Evolutionary conservation across 2,329 filamentous ascomycete genomes (phyloP).

Genomic region (Fusarium guadeloupense): DNA sequence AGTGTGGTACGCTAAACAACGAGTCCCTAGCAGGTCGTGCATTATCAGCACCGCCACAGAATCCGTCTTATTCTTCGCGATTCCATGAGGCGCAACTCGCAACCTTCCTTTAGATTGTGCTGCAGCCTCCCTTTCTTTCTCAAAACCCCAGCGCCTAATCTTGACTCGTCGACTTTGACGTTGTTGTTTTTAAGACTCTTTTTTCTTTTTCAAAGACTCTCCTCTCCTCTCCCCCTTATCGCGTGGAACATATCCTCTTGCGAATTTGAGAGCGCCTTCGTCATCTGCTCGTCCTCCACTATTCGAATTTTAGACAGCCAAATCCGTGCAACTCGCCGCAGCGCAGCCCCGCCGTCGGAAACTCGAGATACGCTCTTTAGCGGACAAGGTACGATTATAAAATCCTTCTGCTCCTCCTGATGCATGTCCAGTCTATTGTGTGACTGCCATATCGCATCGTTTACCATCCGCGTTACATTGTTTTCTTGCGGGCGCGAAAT

Average conservation of each 20-base stretch:
- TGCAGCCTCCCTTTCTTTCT: constrained; percentile 47
- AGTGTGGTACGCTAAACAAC: constrained; percentile 8
- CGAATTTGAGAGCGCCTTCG: constrained; percentile 7
- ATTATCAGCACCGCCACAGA: constrained; percentile 52
- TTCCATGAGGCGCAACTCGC: constrained; percentile 54
- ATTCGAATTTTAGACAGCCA: constrained; percentile 36
- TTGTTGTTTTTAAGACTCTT: constrained; percentile 33
- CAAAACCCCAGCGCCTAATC: constrained; percentile 40
- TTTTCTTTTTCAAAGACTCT: too few species aligned
- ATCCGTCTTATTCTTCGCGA: constrained; percentile 54
- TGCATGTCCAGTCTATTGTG: neutral
- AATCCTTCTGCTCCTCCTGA: neutral
- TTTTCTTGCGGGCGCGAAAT: constrained; percentile 4
- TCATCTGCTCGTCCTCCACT: constrained; percentile 29
- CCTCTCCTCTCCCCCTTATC: constrained; percentile 13
- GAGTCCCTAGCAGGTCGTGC: constrained; percentile 36
- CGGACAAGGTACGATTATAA: constrained; percentile 41
- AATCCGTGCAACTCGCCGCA: constrained; percentile 38
- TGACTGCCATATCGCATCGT: neutral
- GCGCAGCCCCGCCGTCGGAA: constrained; percentile 42
- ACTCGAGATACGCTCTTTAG: constrained; percentile 38
- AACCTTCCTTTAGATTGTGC: constrained; percentile 43
- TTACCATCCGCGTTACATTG: neutral
- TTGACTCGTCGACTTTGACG: constrained; percentile 25
- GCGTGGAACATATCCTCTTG: constrained; percentile 16